Evolutionary conservation across 495 filamentous ascomycete genomes (phyloP).

Genomic region (Penicillium turbatum): DNA sequence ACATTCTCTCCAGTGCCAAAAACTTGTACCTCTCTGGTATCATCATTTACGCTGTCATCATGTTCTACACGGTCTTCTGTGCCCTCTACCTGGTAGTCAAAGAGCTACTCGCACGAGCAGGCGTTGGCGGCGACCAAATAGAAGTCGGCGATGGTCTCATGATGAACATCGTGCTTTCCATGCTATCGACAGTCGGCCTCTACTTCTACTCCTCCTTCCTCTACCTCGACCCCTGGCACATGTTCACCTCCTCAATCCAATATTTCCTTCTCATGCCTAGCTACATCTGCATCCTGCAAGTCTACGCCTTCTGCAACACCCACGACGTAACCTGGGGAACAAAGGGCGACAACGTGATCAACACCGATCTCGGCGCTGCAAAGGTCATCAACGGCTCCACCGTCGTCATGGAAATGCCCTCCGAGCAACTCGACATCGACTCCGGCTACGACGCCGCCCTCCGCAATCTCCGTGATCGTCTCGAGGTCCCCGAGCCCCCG

Average conservation of each 20-base stretch:
- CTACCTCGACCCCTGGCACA: constrained; percentile 98
- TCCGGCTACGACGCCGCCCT: constrained; percentile 95
- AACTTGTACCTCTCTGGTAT: constrained; percentile 85
- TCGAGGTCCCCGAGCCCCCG: constrained; percentile 65
- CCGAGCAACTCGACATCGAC: constrained; percentile 97
- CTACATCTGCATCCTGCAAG: constrained; percentile 96
- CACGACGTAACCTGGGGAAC: constrained; percentile 99
- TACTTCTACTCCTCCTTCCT: constrained; percentile 96
- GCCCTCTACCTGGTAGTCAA: constrained; percentile 78
- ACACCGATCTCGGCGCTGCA: constrained; percentile 86
- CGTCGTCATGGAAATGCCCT: constrained; percentile 85
- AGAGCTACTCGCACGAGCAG: constrained; percentile 58
- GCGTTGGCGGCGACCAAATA: constrained; percentile 37
- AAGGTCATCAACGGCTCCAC: constrained; percentile 64
- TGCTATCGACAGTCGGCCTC: constrained; percentile 80
- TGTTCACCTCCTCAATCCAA: constrained; percentile 90
- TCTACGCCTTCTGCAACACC: constrained; percentile 99
- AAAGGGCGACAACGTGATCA: constrained; percentile 93
- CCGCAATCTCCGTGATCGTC: constrained; percentile 87
- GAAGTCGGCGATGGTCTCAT: constrained; percentile 79
- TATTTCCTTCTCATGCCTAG: constrained; percentile 89
- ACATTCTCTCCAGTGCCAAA: constrained; percentile 54
- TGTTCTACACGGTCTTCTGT: constrained; percentile 92
- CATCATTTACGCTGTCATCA: constrained; percentile 85
- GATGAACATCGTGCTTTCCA: constrained; percentile 91